Evolutionary conservation across 805 yeast species (phyloP).

Genomic region (Ogataea salicorniae): DNA sequence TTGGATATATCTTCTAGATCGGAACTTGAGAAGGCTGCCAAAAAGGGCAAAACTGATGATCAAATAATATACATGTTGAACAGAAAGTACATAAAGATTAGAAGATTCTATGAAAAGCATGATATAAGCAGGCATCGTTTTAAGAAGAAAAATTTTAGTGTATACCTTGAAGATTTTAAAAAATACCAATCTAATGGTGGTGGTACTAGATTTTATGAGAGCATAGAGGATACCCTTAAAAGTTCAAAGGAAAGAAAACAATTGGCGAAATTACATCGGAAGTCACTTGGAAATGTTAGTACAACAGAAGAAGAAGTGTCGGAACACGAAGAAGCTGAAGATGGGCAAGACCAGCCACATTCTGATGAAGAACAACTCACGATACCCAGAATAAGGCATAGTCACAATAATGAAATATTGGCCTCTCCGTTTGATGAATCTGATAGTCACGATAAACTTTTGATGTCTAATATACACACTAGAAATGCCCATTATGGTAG

Average conservation of each 20-base stretch:
- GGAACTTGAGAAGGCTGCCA: slow-evolving; percentile 22
- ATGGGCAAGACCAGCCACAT: not conserved
- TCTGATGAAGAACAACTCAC: not conserved
- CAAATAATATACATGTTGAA: slow-evolving; percentile 27
- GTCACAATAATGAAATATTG: not conserved
- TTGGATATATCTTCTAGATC: slow-evolving; percentile 22
- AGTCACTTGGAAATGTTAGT: slow-evolving; percentile 13
- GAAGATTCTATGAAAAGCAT: slow-evolving; percentile 23
- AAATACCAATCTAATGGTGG: slow-evolving; percentile 19
- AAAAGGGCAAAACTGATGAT: slow-evolving; percentile 19
- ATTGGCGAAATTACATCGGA: slow-evolving; percentile 9
- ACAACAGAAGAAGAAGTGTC: slow-evolving; percentile 14
- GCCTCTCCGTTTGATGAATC: too few species aligned
- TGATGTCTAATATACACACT: too few species aligned
- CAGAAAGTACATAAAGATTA: slow-evolving; percentile 24
- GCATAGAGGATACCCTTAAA: slow-evolving; percentile 14
- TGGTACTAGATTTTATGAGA: slow-evolving; percentile 24
- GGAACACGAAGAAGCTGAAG: slow-evolving; percentile 1
- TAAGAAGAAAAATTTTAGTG: slow-evolving; percentile 25
- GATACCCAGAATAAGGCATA: not conserved
- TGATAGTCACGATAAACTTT: too few species aligned
- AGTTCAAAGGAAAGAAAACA: slow-evolving; percentile 8
- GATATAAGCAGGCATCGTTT: slow-evolving; percentile 26
- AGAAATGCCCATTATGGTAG: not conserved
- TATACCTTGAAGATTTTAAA: slow-evolving; percentile 28